Conservation (phyloP, 495 filamentous ascomycete genomes). For the Penicillium herquei region DNA sequence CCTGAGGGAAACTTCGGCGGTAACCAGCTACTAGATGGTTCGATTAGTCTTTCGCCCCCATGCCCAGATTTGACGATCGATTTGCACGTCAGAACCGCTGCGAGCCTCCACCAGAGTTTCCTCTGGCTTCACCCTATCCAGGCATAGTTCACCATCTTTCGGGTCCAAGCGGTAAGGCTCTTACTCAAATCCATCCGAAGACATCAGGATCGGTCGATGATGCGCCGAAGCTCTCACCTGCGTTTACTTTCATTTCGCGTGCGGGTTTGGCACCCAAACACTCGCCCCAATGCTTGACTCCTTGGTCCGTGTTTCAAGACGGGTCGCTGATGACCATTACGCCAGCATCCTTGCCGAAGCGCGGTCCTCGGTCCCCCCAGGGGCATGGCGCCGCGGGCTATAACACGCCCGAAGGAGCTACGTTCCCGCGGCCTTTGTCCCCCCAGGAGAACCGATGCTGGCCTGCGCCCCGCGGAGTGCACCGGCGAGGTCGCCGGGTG, state of each 20-base stretch:
- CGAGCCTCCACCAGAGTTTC: constrained; percentile 73
- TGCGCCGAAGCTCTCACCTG: constrained; percentile 61
- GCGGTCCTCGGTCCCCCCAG: constrained; percentile 55
- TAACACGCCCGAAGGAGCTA: constrained; percentile 7
- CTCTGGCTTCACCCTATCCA: constrained; percentile 75
- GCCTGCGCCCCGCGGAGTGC: constrained; percentile 39
- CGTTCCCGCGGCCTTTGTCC: neutral
- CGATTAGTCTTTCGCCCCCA: constrained; percentile 67
- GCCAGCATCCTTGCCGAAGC: neutral
- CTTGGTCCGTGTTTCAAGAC: constrained; percentile 63
- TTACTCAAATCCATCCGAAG: constrained; percentile 14
- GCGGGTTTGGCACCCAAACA: constrained; percentile 68
- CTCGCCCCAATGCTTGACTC: constrained; percentile 69
- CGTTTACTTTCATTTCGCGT: constrained; percentile 70
- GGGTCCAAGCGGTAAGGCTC: constrained; percentile 16
- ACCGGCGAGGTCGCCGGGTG: constrained; percentile 34
- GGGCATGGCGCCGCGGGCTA: constrained; percentile 14
- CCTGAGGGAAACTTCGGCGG: constrained; percentile 73
- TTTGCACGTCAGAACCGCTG: constrained; percentile 74
- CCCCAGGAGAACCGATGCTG: constrained; percentile 3
- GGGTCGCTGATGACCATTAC: constrained; percentile 1
- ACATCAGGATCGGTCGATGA: constrained; percentile 54
- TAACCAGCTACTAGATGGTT: constrained; percentile 61
- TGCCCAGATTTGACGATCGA: constrained; percentile 67
- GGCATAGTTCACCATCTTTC: constrained; percentile 51